Evolutionary conservation across 192 early-diverging fungal species (phyloP).

Genomic region (Coemansia sp.): DNA sequence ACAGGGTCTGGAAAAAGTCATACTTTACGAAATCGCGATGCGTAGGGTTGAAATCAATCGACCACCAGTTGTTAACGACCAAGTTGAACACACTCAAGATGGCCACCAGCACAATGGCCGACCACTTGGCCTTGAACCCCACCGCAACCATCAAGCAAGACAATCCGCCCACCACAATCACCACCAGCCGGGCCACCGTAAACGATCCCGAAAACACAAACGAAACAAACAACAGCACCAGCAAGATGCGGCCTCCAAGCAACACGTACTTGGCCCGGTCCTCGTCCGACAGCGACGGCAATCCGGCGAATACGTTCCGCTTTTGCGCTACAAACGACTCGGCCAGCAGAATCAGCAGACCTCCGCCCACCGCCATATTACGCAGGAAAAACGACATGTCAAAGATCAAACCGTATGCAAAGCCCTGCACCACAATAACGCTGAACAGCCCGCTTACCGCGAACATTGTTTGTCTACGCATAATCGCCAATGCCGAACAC

Average conservation of each 20-base stretch:
- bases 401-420: slow-evolving; percentile 94
- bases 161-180: slow-evolving; percentile 64
- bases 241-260: slow-evolving; percentile 85
- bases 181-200: slow-evolving; percentile 68
- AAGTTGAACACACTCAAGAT: slow-evolving; percentile 90
- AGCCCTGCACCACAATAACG: slow-evolving; percentile 81
- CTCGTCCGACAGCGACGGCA: slow-evolving; percentile 81
- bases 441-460: slow-evolving; percentile 80
- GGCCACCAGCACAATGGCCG: slow-evolving; percentile 88
- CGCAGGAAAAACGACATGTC: slow-evolving; percentile 88
- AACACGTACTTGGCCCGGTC: slow-evolving; percentile 88
- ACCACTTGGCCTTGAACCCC: slow-evolving; percentile 97
- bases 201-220: slow-evolving; percentile 86
- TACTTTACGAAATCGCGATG: slow-evolving; percentile 93
- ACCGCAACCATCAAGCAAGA: slow-evolving; percentile 94
- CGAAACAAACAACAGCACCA: slow-evolving; percentile 89
- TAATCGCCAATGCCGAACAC: slow-evolving; percentile 81
- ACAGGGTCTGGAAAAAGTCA: slow-evolving; percentile 97
- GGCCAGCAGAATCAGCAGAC: slow-evolving; percentile 91
- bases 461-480: slow-evolving; percentile 74
- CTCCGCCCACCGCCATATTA: slow-evolving; percentile 89
- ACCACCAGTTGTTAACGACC: slow-evolving; percentile 96
- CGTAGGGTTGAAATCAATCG: slow-evolving; percentile 72
- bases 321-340: slow-evolving; percentile 67
- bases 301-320: slow-evolving; percentile 78